Evolutionary conservation across 768 basidiomycete species (phyloP), one percentile per base, ranked within the genome.

Genomic region (Tulasnella sp.): DNA sequence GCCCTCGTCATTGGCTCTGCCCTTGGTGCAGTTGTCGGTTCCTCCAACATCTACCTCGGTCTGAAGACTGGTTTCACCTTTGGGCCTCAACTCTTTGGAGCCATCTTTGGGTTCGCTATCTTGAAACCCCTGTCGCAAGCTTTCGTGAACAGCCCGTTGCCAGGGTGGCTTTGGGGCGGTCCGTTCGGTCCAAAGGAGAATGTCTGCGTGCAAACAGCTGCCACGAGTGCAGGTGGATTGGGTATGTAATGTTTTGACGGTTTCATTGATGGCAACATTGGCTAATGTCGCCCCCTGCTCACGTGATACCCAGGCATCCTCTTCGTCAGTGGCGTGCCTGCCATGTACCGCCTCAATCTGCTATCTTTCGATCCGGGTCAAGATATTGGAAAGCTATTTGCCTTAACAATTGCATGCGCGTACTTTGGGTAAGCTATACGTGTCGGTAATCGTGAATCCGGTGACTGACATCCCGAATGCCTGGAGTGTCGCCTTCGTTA

Each of bases 41-140:
- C 62, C 2, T 62, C 63, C 52, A 65, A 66, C 65, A 77, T 83
- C 61, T 82, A 84, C 66, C 76, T 82, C 25, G 79, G 82, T 40
- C 67, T 83, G 59, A 82, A 83, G 69, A 82, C 81, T 0, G 81
- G 81, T 36, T 81, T 80, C 65, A 80, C 78, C 2, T 81, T 82
- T 65, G 81, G 79, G 35, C 76, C 78, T 29, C 77, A 78, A 56
- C 68, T 80, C 6, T 82, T 82, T 59, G 80, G 79, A 59, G 76
- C 77, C 34, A 79, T 79, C 61, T 78, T 79, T 61, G 78, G 78
- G 49, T 80, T 75, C 62, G 77, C 78, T 23, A 81, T 80, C 62
- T 68, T 82, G 56, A 79, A 81, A 60, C 74, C 78, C 0, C 50
- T 81, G 19, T 75, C 77, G 17, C 77, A 68, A 52, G 66, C 74